Percentiles rank a stretch among this genome's conserved stretches.
Conservation (phyloP, 2,329 filamentous ascomycete genomes). For the Colletotrichum salicis region DNA sequence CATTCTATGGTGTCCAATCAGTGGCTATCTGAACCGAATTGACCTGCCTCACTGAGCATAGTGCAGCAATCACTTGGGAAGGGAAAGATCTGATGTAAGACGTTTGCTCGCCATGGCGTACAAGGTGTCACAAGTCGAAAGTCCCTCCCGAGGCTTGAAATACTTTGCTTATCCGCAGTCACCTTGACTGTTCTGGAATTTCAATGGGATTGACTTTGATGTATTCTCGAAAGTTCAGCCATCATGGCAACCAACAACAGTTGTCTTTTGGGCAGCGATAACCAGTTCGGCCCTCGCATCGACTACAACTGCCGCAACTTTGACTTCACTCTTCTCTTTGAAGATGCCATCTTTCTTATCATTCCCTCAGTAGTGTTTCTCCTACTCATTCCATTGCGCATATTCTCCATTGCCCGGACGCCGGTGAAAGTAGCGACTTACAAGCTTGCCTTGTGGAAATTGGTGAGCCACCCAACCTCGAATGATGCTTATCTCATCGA, state of each 20-base stretch:
- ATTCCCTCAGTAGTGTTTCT: conserved; percentile 3
- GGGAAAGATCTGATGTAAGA: neutral
- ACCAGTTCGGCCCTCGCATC: conserved; percentile 1
- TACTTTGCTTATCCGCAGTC: neutral
- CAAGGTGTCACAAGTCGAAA: neutral
- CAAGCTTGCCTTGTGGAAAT: conserved; percentile 5
- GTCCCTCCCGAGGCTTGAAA: neutral
- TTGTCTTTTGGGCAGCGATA: conserved; percentile 4
- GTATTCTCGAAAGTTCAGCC: neutral
- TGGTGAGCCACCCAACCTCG: neutral
- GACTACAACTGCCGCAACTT: conserved; percentile 16
- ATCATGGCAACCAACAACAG: neutral
- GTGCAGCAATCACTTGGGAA: neutral
- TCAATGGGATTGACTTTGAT: neutral
- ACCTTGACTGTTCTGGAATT: neutral
- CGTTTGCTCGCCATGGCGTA: neutral
- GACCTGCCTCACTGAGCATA: neutral
- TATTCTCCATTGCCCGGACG: neutral
- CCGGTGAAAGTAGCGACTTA: conserved; percentile 9
- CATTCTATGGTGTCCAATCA: neutral
- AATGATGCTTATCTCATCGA: neutral
- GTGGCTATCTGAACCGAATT: neutral
- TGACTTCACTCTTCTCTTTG: conserved; percentile 17
- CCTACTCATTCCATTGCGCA: neutral
- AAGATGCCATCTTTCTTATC: neutral